Evolutionary conservation across 2,329 filamentous ascomycete genomes (phyloP), one percentile per base, ranked within the genome.

Genomic region (Neopestalotiopsis sp.): DNA sequence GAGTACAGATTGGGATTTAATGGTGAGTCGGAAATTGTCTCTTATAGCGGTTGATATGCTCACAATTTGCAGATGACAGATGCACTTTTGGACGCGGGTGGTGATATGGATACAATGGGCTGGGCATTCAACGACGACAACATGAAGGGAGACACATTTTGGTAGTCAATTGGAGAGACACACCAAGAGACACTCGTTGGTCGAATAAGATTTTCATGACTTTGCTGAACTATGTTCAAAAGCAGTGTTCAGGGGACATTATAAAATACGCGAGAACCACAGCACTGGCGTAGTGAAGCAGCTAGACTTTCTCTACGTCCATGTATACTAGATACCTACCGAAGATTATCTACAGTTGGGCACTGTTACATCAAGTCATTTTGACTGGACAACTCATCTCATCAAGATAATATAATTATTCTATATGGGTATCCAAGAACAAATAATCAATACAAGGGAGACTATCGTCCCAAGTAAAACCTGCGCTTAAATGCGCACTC

Each of bases 401-500:
- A 38, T 38, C 34, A 38, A 38, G 2, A 24, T 12, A 52, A n/a
- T 20, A 4, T 10, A 10, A 52, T 52, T 52, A 52, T 20, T 52
- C 20, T 9, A 52, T 24, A 17, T 24, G 45, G 45, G 45, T 52
- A 52, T 52, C 6, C n/a, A 24, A 20, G 2, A 24, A 49, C 42
- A n/a, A 49, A 17, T 52, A 4, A 52, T 1, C n/a, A 9, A 52
- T 52, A 52, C 6, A 1, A 10, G 6, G 20, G n/a, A 9, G 9
- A 4, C 6, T 9, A 9, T 52, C 6, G 17, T n/a, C 6, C 6
- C 45, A 49, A 49, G 9, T 20, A 52, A 52, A 12, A 42, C 28
- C 20, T 62, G n/a, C 59, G 45, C 24, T 34, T 60, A 79, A 17
- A 79, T 66, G 6, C 80, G 74, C 66, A 80, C 65, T n/a, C 76